Evolutionary conservation across 768 basidiomycete genomes (phyloP).

Genomic region (Pleurotus tuber-regium): DNA sequence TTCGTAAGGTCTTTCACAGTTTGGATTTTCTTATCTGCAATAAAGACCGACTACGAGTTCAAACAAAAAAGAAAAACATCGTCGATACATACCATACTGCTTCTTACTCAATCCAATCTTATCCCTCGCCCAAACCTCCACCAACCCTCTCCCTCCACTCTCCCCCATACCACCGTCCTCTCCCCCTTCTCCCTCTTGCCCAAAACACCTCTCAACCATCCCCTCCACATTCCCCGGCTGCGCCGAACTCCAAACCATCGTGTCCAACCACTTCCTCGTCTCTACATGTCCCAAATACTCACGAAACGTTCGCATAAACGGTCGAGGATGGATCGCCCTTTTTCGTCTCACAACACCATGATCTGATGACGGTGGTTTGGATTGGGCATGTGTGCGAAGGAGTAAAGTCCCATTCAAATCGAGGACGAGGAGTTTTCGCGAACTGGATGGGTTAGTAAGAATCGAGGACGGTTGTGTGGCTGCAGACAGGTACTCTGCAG

Average conservation of each 20-base stretch:
- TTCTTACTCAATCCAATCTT: slow-evolving; percentile 61
- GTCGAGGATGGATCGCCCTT: slow-evolving; percentile 56
- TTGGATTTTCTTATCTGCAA: slow-evolving; percentile 37
- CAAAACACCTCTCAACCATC: slow-evolving; percentile 69
- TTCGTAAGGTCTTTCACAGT: slow-evolving; percentile 78
- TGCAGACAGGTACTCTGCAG: not conserved
- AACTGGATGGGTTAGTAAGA: slow-evolving; percentile 14
- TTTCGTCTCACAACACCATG: too few relatives aligned
- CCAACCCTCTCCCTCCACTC: slow-evolving; percentile 28
- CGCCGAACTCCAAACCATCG: slow-evolving; percentile 89
- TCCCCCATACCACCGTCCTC: not conserved
- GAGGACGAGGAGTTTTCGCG: slow-evolving; percentile 67
- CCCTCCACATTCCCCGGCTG: slow-evolving; percentile 75
- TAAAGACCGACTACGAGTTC: not conserved
- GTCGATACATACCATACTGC: slow-evolving; percentile 64
- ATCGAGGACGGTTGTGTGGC: not conserved
- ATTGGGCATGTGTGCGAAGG: slow-evolving; percentile 57
- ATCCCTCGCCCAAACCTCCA: slow-evolving; percentile 79
- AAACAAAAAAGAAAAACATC: not conserved
- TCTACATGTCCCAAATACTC: slow-evolving; percentile 59
- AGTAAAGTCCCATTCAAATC: slow-evolving; percentile 79
- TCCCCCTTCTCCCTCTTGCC: slow-evolving; percentile 25
- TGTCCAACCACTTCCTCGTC: slow-evolving; percentile 72
- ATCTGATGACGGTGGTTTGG: too few relatives aligned
- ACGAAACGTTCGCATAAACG: slow-evolving; percentile 62